Conservation (phyloP, 176 grass and related monocot species). For the Bolboschoenus planiculmis region DNA sequence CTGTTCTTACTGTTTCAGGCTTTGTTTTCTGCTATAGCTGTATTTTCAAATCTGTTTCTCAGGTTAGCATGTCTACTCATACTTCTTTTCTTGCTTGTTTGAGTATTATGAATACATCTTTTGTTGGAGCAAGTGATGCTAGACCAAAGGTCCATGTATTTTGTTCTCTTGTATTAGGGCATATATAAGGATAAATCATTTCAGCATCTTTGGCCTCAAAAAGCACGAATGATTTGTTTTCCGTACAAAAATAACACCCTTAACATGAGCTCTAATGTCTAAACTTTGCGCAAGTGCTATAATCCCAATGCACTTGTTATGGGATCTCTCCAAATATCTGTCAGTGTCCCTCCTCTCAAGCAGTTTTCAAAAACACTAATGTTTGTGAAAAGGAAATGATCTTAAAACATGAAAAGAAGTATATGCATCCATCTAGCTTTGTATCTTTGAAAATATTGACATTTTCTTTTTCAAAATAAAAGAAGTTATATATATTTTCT, state of each 20-base stretch:
- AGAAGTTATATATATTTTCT: neutral
- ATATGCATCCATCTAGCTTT: neutral
- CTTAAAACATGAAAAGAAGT: neutral
- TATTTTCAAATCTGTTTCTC: conserved; percentile 89
- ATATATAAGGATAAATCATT: neutral
- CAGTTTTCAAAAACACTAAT: neutral
- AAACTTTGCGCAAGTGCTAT: neutral
- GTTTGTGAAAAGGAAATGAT: neutral
- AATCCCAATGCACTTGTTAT: neutral
- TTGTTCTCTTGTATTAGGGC: neutral
- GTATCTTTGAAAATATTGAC: neutral
- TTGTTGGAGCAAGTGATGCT: neutral
- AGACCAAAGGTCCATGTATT: neutral
- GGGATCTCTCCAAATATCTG: neutral
- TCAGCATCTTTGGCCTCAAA: neutral
- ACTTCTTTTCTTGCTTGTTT: conserved; percentile 11
- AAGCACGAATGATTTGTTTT: neutral
- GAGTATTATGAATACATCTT: neutral
- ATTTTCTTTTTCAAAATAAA: neutral
- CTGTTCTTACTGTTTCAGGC: conserved; percentile 89
- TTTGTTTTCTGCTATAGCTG: conserved; percentile 99
- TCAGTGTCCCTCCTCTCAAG: neutral
- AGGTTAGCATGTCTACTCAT: conserved; percentile 34
- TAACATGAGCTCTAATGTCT: neutral
- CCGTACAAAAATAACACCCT: neutral